Base-by-base conservation (phyloP, 257 asterid species). In the Galeopsis tetrahit region DNA sequence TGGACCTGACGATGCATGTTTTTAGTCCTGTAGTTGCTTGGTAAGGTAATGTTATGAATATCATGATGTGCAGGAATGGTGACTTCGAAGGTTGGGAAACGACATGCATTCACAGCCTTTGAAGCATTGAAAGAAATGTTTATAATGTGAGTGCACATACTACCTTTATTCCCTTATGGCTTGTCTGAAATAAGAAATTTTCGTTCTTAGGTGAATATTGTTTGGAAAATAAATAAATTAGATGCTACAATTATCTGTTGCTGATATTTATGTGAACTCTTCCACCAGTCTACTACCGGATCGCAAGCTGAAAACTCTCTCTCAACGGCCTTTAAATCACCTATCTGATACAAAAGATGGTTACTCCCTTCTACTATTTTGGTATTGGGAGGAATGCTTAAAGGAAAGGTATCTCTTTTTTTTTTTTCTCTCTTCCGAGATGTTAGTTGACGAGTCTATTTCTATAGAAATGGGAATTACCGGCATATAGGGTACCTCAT, bases 351-450 rank as follows among this genome's bases (percentile, higher is more conserved):
- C 89, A 33, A 94, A 94, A 79, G 97, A 94, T 77, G 95, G 96
- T 49, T 36, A 89, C 77, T 92, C 98, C 68, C 89, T 95, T 69
- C 82, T 91, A 77, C 95, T 92, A 28, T 88, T 95, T 38, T 95
- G 99, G 98, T 63, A 90, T 81, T 95, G 96, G 95, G 99, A 95
- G 88, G 97, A 92, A 56, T 86, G 95, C 76, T 80, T 95, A 75
- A 95, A 95, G 80, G 89, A 88, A 68, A 95, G 99, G 99, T 95
- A 85, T 13, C 36, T 57, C 49, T 63, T 2, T 6, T 73, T 66
- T 33, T 33, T 0, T 58, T 10, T 33, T 43, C 62, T 34, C 52
- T 7, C 17, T 36, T 51, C 14, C 46, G 28, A 2, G 58, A n/a
- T 63, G 66, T 52, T 57, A 48, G 11, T 61, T 63, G 64, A 39